Evolutionary conservation across 257 asterid genomes (phyloP), one percentile per base, ranked within the genome.

Genomic region (Gentiana straminea): DNA sequence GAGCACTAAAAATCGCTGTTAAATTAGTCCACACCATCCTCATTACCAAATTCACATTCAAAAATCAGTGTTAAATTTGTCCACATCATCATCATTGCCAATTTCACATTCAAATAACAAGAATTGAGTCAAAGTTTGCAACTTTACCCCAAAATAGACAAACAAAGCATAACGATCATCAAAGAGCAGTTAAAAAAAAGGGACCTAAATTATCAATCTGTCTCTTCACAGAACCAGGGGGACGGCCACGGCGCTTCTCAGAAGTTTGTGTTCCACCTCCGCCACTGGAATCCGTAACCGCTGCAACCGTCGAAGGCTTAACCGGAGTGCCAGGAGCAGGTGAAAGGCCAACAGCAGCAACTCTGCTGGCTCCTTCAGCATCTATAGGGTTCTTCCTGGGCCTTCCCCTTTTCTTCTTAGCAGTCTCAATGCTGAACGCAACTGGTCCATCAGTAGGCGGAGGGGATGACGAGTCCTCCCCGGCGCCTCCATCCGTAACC

Each of bases 321-420:
- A 74, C 59, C 62, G 81, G 88, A 47, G 70, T 13, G 35, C 15
- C 80, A 7, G 91, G 71, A 24, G 86, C 73, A 13, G 89, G 77
- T 1, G 94, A 78, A 35, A 86, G 81, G 6, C 83, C 86, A 2
- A 86, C 70, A 4, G 83, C 43, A 38, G 12, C 15, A 60, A n/a
- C 35, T 34, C 5, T 41, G 9, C 46, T 10, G 7, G 5, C 7
- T 0, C 68, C 71, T 0, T 65, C 57, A 12, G 72, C 77, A 48
- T 84, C 94, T 1, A 89, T 89, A 1, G 96, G 80, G 67, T 81
- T 81, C 63, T 87, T 87, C 62, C 96, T 84, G 3, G 96, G 96
- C 35, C 96, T 73, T 7, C 96, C 96, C 64, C 96, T 71, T 58
- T 84, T 87, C 78, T 84, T 87, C 61, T 76, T 82, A 33, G 84